Base-by-base conservation (phyloP, 345 rosid species). In the Gossypium australe region DNA sequence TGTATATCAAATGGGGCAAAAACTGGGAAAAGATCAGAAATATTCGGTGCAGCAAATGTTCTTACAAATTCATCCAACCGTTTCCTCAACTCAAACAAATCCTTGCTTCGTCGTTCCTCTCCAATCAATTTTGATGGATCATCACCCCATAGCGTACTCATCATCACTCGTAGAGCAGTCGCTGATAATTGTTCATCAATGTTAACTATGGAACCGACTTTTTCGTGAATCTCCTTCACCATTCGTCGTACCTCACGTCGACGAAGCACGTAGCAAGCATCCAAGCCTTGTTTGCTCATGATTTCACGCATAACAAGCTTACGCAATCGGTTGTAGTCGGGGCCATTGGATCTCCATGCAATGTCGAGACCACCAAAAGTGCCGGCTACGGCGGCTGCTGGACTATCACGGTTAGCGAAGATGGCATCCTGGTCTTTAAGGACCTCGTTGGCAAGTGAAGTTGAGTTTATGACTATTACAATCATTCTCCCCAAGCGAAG, bases 331-430 rank as follows among this genome's bases (percentile, higher is more conserved):
- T 76, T 55, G 80, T 80, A 82, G 4, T 82, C 75, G 1, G 82
- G 82, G 2, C 85, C 85, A 41, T 82, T 73, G 2, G 79, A 82
- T 63, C 81, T 78, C 84, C 84, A 78, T 1, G 64, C 82, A 7
- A 84, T 80, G 71, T 82, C 83, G 57, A 69, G 68, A 0, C 80
- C 87, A 11, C 87, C 82, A 20, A 78, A 82, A 0, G 85, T 70
- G 67, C 71, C 60, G 53, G 57, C 43, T 11, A 70, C 43, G 11
- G 27, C 82, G 0, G 73, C 83, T 59, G 63, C 63, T 3, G 63
- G 83, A 4, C 65, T 73, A 34, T 85, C 88, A 9, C 72, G 87
- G 79, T 86, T 86, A 24, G 92, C 78, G 67, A 88, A 86, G 17
- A 72, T 79, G 71, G 57, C 57, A 61, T 86, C 92, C 4, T 85